Evolutionary conservation across 305 asterid species (phyloP).

Genomic region (Salvia sclarea): DNA sequence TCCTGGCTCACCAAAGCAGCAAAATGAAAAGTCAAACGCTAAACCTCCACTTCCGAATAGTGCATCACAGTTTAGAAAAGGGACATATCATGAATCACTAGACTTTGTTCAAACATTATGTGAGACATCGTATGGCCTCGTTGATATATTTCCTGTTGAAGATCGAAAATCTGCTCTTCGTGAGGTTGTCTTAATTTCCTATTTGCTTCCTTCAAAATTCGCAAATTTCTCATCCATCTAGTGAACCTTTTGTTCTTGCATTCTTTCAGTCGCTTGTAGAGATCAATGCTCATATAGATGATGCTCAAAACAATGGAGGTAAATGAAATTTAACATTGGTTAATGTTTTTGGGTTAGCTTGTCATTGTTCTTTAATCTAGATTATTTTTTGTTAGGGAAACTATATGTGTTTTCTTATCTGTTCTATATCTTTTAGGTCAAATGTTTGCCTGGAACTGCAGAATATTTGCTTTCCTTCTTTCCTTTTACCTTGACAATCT

Average conservation of each 20-base stretch:
- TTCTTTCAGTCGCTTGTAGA: conserved; percentile 84
- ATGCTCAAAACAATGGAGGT: conserved; percentile 91
- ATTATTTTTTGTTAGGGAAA: background rate
- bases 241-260: conserved; percentile 39
- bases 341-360: conserved; percentile 26
- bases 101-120: conserved; percentile 91
- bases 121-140: conserved; percentile 92
- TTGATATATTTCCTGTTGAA: conserved; percentile 93
- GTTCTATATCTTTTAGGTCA: conserved; percentile 16
- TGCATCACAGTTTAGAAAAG: conserved; percentile 84
- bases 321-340: conserved; percentile 30
- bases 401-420: conserved; percentile 3
- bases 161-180: conserved; percentile 91
- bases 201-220: conserved; percentile 16
- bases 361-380: conserved; percentile 18
- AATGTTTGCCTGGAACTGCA: conserved; percentile 23
- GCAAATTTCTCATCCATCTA: conserved; percentile 30
- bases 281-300: conserved; percentile 70
- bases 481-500: conserved; percentile 17
- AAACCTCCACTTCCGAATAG: conserved; percentile 94
- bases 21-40: conserved; percentile 54
- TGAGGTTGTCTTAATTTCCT: conserved; percentile 60
- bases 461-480: conserved; percentile 21
- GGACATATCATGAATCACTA: conserved; percentile 93
- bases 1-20: conserved; percentile 83